Base-by-base conservation (phyloP, 2,329 filamentous ascomycete species). In the Bipolaris sorokiniana region DNA sequence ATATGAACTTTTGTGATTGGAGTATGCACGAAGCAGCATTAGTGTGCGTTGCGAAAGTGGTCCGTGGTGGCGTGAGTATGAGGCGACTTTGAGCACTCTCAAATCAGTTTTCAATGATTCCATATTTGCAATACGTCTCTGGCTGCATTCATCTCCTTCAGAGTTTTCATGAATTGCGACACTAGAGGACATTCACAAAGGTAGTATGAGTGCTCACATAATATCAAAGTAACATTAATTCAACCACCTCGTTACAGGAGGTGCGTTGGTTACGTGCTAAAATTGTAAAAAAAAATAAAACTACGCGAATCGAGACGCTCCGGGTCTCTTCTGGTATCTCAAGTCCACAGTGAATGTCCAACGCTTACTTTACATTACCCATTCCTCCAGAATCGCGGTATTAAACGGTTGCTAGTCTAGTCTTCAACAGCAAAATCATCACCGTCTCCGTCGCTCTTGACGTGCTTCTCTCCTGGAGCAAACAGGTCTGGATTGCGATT, bases 401-500 rank as follows among this genome's bases (percentile, higher is more conserved):
- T 20, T 10, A 46, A 33, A 22, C 18, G 5, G 28, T 3, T 7
- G 10, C 7, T 4, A 22, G 16, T 28, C 9, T 38, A 58, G 22
- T 58, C 55, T 42, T 54, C 55, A 36, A 58, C 48, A 46, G 55
- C 55, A 54, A 41, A 58, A 15, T 53, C 51, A 41, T 48, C 44
- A n/a, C 15, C 36, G 33, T 31, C 16, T 7, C 41, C 49, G 33
- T 48, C 28, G n/a, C 16, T 40, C 40, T 41, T 40, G 4, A 42
- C 31, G 1, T 40, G 22, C 40, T 37, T 58, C 40, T 65, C 63
- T 0, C 61, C 61, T 0, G 63, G 61, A 7, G 48, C 63, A 51
- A 51, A 47, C 3, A 68, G 54, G 34, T 65, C 64, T 6, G 72
- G 68, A 51, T 72, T 72, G 1, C 68, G 59, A 50, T 77, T 77